Evolutionary conservation across 192 early-diverging fungal species (phyloP), one percentile per base, ranked within the genome.

Genomic region (Backusella circina): DNA sequence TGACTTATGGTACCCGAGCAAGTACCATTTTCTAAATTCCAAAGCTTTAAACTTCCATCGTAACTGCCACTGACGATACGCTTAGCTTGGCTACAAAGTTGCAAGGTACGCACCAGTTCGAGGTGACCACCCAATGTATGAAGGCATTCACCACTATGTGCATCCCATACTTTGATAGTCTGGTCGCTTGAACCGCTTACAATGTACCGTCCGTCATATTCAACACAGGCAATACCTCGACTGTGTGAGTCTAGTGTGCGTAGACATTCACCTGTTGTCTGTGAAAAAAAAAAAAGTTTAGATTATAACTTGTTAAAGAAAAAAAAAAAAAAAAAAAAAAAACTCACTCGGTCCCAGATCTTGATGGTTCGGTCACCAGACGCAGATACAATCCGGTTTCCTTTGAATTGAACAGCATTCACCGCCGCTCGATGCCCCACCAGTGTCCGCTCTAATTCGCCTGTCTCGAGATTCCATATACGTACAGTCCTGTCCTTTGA

Each of bases 31-130:
- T 89, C 84, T 38, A 91, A 77, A 70, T 92, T 86, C 97, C 97
- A 98, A 26, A 98, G 86, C 79, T 93, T 95, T 72, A 98, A 78
- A 1, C 91, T 89, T 77, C 93, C 89, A 80, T 98, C 95, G 76
- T 98, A 98, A 26, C 91, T 90, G 6, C 94, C 96, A 32, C 93
- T 93, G 16, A 98, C 92, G 33, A 98, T 84, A 18, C 88, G 77
- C 31, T 88, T 79, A 61, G 79, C 75, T 23, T 61, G 37, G 12
- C 75, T 79, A 74, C 91, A 81, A 75, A 94, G 90, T 72, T 91
- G 90, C 7, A 95, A 73, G 0, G 94, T 91, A 37, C 94, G 80
- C 0, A 95, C 94, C 1, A 95, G 81, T 21, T 89, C 86, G 2
- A 80, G 82, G 76, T 95, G 94, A 0, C 90, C 91, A 3, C 54